Percentiles rank a stretch among this genome's conserved stretches.
Evolutionary conservation across 345 rosid genomes (phyloP).

Genomic region (Firmiana major): DNA sequence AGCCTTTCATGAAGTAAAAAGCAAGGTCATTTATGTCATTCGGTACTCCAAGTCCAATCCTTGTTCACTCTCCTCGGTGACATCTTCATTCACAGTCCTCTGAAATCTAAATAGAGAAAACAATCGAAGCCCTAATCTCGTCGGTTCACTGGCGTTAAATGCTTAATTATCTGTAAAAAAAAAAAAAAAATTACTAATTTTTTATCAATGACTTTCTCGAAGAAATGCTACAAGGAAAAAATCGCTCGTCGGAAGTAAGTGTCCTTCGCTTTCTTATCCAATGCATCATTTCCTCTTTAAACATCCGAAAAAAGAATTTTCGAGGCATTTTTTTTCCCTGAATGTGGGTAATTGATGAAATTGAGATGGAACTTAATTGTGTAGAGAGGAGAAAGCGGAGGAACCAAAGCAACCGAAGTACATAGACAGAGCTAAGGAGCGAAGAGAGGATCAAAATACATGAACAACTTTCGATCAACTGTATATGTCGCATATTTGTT

Average conservation of each 20-base stretch:
- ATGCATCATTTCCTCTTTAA: neutral
- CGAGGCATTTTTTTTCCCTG: neutral
- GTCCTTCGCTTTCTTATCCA: neutral
- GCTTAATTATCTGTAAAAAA: neutral
- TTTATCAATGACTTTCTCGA: constrained; percentile 53
- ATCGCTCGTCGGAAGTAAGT: constrained; percentile 76
- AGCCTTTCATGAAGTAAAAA: too few relatives aligned
- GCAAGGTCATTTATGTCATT: neutral
- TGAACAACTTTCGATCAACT: neutral
- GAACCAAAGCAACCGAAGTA: constrained; percentile 73
- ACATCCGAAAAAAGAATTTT: neutral
- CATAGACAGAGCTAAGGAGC: constrained; percentile 94
- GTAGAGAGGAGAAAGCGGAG: constrained; percentile 87
- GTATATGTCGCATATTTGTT: neutral
- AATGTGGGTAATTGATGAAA: neutral
- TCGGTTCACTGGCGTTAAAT: neutral
- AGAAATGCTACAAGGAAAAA: constrained; percentile 76
- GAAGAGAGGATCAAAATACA: constrained; percentile 91
- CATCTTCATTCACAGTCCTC: too few relatives aligned
- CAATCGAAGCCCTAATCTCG: neutral
- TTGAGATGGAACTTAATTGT: constrained; percentile 5
- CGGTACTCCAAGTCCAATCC: too few relatives aligned
- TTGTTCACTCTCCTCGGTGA: too few relatives aligned
- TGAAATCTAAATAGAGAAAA: too few relatives aligned
- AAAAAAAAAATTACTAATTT: neutral